Evolutionary conservation across 129 eudicot genomes (phyloP), one percentile per base, ranked within the genome.

Genomic region (Pulicaria dysenterica): DNA sequence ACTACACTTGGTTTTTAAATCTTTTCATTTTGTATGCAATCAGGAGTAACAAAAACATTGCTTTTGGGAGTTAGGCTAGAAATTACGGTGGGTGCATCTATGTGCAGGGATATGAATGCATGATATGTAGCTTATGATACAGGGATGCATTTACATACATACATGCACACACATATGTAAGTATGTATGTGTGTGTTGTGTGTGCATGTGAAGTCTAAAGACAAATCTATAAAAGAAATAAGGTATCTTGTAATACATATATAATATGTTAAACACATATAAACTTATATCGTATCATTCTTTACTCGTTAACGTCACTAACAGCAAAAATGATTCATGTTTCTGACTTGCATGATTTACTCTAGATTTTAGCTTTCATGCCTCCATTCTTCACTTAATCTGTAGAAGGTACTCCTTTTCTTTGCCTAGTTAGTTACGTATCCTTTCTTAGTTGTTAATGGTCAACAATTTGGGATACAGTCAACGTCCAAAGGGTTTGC

Each of bases 81-180:
- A 24, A 56, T 66, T 44, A 12, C 15, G 41, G 13, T 57, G 54
- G 31, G 31, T 48, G 69, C 38, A 67, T 58, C 48, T 67, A 76
- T 67, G 73, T 56, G 46, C 4, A 31, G 47, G 37, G 67, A 66
- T 63, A 60, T 42, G 19, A 51, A 40, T 47, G 46, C 46, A 58
- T 60, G 77, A 60, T 10, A 64, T 24, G 15, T 43, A 44, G 59
- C 39, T 55, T 75, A 44, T 56, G 73, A 49, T 56, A 44, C 24
- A 2, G 19, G 24, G 36, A 42, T 38, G 8, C 8, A 34, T 66
- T 61, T 41, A 62, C 10, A 43, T 51, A 17, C 46, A 48, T 47
- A 44, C 17, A 17, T 12, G 17, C 66, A 7, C 10, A 34, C 41
- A 10, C 31, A 6, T 60, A 5, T 6, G 3, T 60, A 60, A 13